phyloP scores from a whole-genome alignment of 768 basidiomycete species.

The Boletus rex-veris region DNA sequence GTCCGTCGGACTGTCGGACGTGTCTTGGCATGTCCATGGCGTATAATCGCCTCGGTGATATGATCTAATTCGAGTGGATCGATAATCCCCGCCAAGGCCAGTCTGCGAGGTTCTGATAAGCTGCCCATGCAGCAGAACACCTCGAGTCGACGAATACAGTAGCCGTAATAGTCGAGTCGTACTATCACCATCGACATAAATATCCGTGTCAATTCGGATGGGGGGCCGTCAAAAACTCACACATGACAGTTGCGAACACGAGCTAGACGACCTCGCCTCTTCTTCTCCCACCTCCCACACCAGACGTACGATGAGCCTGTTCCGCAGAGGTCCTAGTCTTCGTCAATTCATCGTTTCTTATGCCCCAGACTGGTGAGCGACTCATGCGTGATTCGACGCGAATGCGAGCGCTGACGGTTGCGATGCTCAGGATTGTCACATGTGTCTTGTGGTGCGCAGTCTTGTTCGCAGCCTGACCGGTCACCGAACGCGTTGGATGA shows the following conservation, averaged over 20 bases:
- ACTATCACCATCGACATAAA: no score
- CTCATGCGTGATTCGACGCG: no score
- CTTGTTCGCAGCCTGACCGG: not conserved
- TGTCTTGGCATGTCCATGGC: no score
- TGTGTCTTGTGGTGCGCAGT: constrained; percentile 54
- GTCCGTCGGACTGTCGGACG: no score
- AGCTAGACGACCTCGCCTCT: not conserved
- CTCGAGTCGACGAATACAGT: no score
- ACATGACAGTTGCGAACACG: not conserved
- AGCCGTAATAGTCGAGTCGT: no score
- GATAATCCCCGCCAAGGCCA: no score
- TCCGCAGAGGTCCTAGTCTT: constrained; percentile 16
- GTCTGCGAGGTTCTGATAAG: no score
- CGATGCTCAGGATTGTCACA: constrained; percentile 55
- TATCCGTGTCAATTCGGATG: no score
- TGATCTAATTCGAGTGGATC: no score
- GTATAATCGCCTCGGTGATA: no score
- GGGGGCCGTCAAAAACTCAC: not conserved
- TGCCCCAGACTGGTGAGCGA: constrained; percentile 68
- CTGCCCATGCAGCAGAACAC: no score
- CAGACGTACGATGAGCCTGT: constrained; percentile 7
- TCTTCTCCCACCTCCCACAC: not conserved
- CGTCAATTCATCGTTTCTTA: constrained; percentile 44
- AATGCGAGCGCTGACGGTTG: not conserved
- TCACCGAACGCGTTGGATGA: not conserved